A percentile compares a stretch with the other conserved stretches of the same genome.
Conservation (phyloP, 2,329 filamentous ascomycete genomes). For the Alternaria consortialis region DNA sequence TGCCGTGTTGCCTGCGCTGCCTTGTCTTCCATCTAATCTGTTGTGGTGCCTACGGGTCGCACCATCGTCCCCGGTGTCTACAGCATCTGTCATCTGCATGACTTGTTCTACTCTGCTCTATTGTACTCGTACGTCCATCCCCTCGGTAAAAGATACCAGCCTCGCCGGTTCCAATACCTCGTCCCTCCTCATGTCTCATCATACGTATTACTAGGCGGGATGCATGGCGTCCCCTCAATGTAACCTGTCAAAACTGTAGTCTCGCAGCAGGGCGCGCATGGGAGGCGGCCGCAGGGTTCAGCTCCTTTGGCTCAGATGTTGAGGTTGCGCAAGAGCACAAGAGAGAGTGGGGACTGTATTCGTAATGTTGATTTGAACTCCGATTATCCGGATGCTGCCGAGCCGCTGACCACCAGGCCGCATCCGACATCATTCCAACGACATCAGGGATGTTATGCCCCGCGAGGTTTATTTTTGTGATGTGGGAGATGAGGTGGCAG, state of each 20-base stretch:
- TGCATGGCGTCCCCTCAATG: conserved; percentile 27
- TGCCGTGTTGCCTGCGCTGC: not conserved
- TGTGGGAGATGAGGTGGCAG: conserved; percentile 41
- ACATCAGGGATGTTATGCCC: conserved; percentile 28
- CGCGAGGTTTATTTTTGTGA: conserved; percentile 37
- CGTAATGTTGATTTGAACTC: conserved; percentile 20
- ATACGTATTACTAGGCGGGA: not conserved
- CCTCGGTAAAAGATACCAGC: conserved; percentile 2
- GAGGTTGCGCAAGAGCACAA: conserved; percentile 15
- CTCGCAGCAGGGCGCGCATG: conserved; percentile 10
- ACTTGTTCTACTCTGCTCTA: conserved; percentile 20
- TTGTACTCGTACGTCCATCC: not conserved
- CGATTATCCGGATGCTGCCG: conserved; percentile 42
- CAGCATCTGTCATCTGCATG: conserved; percentile 29
- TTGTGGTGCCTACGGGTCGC: not conserved
- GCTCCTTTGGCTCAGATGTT: conserved; percentile 18
- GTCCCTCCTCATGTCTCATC: conserved; percentile 17
- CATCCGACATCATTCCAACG: conserved; percentile 32
- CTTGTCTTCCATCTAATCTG: not conserved
- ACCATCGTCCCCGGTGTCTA: not conserved
- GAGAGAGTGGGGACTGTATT: conserved; percentile 14
- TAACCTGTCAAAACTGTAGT: conserved; percentile 40
- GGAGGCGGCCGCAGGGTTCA: not conserved
- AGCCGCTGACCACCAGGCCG: conserved; percentile 29
- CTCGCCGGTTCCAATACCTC: conserved; percentile 6